A percentile compares a stretch with the other conserved stretches of the same genome.
These are phyloP conservation scores for Oryza meyeriana DNA, from an alignment of 176 grass and related monocot species.

Conservation along the genomic window DNA sequence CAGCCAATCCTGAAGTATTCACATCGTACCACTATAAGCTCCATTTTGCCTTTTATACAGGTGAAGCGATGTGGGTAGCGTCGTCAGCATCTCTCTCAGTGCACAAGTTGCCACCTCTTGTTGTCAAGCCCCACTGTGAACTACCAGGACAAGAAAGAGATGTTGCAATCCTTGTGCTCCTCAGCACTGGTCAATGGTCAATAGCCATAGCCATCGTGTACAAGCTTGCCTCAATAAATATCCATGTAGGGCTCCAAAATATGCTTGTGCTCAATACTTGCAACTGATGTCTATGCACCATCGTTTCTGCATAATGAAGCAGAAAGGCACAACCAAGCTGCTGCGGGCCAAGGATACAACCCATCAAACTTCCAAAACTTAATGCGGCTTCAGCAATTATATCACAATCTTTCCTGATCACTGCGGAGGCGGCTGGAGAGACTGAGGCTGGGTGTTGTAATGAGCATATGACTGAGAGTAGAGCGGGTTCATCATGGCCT, in stretches of 20 bases:
- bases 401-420: slow-evolving; percentile 49
- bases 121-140: slow-evolving; percentile 24
- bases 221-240: slow-evolving; percentile 30
- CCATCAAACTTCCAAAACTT: slow-evolving; percentile 51
- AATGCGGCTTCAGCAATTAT: slow-evolving; percentile 57
- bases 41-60: slow-evolving; percentile 28
- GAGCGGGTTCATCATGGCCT: slow-evolving; percentile 81
- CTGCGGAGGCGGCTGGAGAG: slow-evolving; percentile 75
- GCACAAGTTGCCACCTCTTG: slow-evolving; percentile 33
- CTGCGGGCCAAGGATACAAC: slow-evolving; percentile 59
- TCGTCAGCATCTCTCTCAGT: slow-evolving; percentile 15
- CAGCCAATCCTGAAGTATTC: slow-evolving; percentile 48
- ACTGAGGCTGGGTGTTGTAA: slow-evolving; percentile 92
- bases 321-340: slow-evolving; percentile 62
- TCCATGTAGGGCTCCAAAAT: slow-evolving; percentile 36
- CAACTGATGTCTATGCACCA: slow-evolving; percentile 32
- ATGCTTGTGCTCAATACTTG: slow-evolving; percentile 36
- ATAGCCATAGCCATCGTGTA: slow-evolving; percentile 49
- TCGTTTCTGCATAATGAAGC: slow-evolving; percentile 24
- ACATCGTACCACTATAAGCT: slow-evolving; percentile 49
- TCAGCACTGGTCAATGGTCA: slow-evolving; percentile 29
- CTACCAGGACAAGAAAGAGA: slow-evolving; percentile 39
- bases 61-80: slow-evolving; percentile 35
- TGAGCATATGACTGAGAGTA: slow-evolving; percentile 90
- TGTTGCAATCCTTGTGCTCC: slow-evolving; percentile 32